Conservation (phyloP, 2,329 filamentous ascomycete species). For the Fusarium irregulare region DNA sequence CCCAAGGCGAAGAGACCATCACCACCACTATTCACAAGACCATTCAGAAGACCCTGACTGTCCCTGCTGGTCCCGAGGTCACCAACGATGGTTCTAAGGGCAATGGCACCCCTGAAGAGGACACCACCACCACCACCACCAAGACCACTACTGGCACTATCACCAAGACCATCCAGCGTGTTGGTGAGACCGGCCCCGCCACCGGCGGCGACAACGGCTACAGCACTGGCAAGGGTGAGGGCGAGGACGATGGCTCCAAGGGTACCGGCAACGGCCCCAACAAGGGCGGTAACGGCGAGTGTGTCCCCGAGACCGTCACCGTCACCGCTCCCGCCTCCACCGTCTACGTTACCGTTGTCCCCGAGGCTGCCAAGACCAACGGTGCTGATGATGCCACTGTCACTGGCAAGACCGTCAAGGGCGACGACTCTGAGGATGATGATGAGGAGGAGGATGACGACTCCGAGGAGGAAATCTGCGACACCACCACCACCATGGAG, state of each 20-base stretch:
- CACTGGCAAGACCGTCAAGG: conserved; percentile 32
- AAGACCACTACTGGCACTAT: conserved; percentile 52
- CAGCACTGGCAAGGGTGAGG: conserved; percentile 26
- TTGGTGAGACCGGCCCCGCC: conserved; percentile 39
- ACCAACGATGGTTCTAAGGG: conserved; percentile 37
- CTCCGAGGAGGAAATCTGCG: conserved; percentile 36
- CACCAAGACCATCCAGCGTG: conserved; percentile 50
- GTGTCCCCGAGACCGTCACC: conserved; percentile 46
- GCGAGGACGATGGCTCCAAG: conserved; percentile 25
- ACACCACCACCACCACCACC: conserved; percentile 54
- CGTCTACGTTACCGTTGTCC: conserved; percentile 52
- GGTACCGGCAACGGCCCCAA: conserved; percentile 21
- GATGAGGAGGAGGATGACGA: conserved; percentile 34
- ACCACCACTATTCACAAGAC: conserved; percentile 59
- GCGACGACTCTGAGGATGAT: conserved; percentile 29
- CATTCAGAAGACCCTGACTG: conserved; percentile 53
- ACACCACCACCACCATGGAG: conserved; percentile 46
- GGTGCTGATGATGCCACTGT: conserved; percentile 37
- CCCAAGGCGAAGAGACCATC: conserved; percentile 52
- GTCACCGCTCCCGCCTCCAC: conserved; percentile 51
- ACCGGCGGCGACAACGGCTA: conserved; percentile 37
- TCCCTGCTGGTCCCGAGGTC: conserved; percentile 38
- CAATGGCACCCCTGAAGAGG: conserved; percentile 41
- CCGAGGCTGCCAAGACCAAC: conserved; percentile 37
- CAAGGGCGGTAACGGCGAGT: conserved; percentile 21